Percentiles rank a stretch among this genome's conserved stretches.
These are phyloP conservation scores for Melanomma pulvis-pyrius DNA, from an alignment of 495 filamentous ascomycete genomes.

Conservation along the genomic window DNA sequence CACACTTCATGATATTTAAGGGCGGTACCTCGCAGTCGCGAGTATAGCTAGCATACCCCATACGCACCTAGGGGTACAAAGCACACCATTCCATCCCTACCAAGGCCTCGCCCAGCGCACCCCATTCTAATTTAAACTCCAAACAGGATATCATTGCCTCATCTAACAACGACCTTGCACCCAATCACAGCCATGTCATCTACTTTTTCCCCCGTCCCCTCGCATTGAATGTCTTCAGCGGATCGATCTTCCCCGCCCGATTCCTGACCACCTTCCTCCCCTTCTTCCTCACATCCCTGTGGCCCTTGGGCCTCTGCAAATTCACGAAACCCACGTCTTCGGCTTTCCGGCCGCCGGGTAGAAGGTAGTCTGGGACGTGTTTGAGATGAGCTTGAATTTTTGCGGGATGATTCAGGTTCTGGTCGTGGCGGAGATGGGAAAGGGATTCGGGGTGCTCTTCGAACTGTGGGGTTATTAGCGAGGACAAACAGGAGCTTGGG, in stretches of 20 bases:
- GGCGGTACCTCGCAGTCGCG: too few relatives aligned
- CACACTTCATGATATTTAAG: too few relatives aligned
- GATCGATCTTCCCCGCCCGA: slow-evolving; percentile 64
- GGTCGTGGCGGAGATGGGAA: slow-evolving; percentile 85
- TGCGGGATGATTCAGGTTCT: slow-evolving; percentile 75
- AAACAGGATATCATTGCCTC: background rate
- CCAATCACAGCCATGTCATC: background rate
- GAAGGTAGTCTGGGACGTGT: slow-evolving; percentile 92
- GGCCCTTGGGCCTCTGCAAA: slow-evolving; percentile 61
- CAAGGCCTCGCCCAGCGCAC: too few relatives aligned
- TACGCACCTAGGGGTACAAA: too few relatives aligned
- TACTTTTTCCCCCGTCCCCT: slow-evolving; percentile 41
- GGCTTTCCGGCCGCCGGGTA: slow-evolving; percentile 74
- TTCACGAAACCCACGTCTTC: slow-evolving; percentile 69
- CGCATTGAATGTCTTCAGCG: slow-evolving; percentile 86
- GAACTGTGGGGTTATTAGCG: slow-evolving; percentile 59
- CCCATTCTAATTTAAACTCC: too few relatives aligned
- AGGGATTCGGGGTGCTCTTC: slow-evolving; percentile 94
- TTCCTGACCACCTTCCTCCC: slow-evolving; percentile 64
- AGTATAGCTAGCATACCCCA: too few relatives aligned
- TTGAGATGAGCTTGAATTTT: slow-evolving; percentile 86
- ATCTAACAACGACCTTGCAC: background rate
- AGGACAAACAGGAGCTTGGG: background rate
- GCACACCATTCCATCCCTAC: too few relatives aligned
- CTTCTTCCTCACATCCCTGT: slow-evolving; percentile 62